These are phyloP conservation scores for sorghum (Sorghum bicolor) DNA, from an alignment of 176 grass and related monocot genomes.

Conservation along the genomic window Sorghum_bicolor_NCBIv3 NC_012870.2:71824001-71824500, in stretches of 20 bases:
- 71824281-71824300: constrained; percentile 89
- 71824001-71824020: constrained; percentile 56
- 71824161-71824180: constrained; percentile 85
- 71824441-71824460: constrained; percentile 73
- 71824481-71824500: constrained; percentile 64
- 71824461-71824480: constrained; percentile 58
- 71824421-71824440: constrained; percentile 62
- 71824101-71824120: constrained; percentile 58
- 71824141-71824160: constrained; percentile 53
- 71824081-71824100: constrained; percentile 79
- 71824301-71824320: constrained; percentile 70
- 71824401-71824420: constrained; percentile 60
- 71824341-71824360: constrained; percentile 57
- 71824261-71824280: constrained; percentile 70
- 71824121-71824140: constrained; percentile 69
- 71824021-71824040: constrained; percentile 53
- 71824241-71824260: constrained; percentile 69
- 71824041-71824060: constrained; percentile 64
- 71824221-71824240: constrained; percentile 66
- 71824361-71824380: constrained; percentile 79
- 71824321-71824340: constrained; percentile 63
- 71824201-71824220: constrained; percentile 76
- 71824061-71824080: constrained; percentile 57
- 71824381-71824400: constrained; percentile 67
- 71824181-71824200: constrained; percentile 63